A percentile compares a stretch with the other conserved stretches of the same genome.
These are phyloP conservation scores for Gautieria morchelliformis DNA, from an alignment of 768 basidiomycete genomes.

Conservation along the genomic window DNA sequence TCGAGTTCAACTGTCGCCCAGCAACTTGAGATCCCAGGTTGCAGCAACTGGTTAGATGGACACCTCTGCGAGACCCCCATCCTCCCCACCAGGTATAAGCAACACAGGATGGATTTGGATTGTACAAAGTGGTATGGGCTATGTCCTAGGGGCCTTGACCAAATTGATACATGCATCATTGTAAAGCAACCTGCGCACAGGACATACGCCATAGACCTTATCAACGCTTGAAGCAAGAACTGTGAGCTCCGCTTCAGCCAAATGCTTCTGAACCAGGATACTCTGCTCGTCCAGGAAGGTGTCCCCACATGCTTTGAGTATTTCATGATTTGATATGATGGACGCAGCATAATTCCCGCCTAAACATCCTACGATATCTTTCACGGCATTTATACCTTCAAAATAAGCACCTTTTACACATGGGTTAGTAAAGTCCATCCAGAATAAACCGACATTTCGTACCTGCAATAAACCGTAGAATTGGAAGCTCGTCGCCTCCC, in stretches of 20 bases:
- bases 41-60: no score
- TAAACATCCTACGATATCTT: conserved; percentile 34
- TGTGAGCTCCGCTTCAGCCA: not conserved
- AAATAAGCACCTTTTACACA: conserved; percentile 48
- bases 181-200: no score
- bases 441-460: conserved; percentile 10
- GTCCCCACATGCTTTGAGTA: conserved; percentile 1
- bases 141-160: no score
- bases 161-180: no score
- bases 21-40: no score
- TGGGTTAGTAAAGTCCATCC: not conserved
- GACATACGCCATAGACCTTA: no score
- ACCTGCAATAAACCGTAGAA: conserved; percentile 38
- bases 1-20: no score
- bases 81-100: no score
- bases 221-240: not conserved
- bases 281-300: conserved; percentile 7
- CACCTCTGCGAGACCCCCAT: no score
- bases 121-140: no score
- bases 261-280: not conserved
- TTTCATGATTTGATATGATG: not conserved
- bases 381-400: conserved; percentile 37
- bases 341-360: not conserved
- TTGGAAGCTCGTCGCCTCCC: conserved; percentile 48
- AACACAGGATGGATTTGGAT: no score